Base-by-base conservation (phyloP, 495 filamentous ascomycete genomes). In the Tuber microsphaerosporum region DNA sequence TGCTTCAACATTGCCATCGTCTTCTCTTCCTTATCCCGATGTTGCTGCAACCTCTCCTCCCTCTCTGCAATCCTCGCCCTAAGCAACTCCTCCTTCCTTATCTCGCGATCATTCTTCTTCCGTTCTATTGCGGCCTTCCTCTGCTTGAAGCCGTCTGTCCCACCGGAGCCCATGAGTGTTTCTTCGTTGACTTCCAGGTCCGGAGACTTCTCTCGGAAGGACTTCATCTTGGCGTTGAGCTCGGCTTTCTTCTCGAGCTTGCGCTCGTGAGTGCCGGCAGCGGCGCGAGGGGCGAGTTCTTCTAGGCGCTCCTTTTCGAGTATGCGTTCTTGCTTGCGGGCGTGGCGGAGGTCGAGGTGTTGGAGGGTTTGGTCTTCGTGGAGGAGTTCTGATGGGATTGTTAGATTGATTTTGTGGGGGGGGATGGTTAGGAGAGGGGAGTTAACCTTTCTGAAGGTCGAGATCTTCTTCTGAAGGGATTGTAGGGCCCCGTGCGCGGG, bases 201-300 rank as follows among this genome's bases (percentile, higher is more conserved):
- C 1, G 87, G 87, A 37, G 86, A 88, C 79, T 85, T 87, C 16
- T 92, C 89, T 1, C 88, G 84, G 77, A 91, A 92, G 31, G 84
- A 84, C 10, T 86, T 83, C 84, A 91, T 85, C 84, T 87, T 88
- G 19, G 88, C 89, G 74, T 86, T 87, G 19, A 87, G 77, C 74
- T 86, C 87, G 61, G 83, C 82, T 70, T 90, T 90, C 86, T 97
- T 97, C 86, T 99, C 94, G 7, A 99, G 86, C 73, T 89, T 88
- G 14, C 94, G 89, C 84, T 97, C 95, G 41, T 90, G 89, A 3
- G 93, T 94, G 1, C 94, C 94, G 0, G 94, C 84, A 71, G 94
- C 93, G 0, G 94, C 93, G 20, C 93, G 91, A 6, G 95, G 94
- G 0, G 86, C 88, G 17, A 97, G 84, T 75, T 97, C 94, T 16